Evolutionary conservation across 257 asterid genomes (phyloP).

Genomic region (Nicotiana undulata): DNA sequence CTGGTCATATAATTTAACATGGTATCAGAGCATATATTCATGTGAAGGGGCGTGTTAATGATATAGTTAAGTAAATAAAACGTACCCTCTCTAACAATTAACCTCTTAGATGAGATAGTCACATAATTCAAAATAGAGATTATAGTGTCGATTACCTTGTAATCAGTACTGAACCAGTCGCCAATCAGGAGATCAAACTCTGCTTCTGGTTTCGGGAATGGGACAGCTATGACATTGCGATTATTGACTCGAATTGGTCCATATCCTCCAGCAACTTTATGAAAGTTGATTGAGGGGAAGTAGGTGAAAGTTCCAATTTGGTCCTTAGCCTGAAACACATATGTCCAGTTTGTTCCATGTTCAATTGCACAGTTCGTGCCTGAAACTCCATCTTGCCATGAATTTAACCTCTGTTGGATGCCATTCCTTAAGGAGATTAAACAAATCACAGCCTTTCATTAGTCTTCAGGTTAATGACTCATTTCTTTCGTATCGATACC

Average conservation of each 20-base stretch:
- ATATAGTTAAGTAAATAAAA: neutral
- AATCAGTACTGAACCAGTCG: slow-evolving; percentile 32
- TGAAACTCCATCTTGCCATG: slow-evolving; percentile 75
- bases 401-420: slow-evolving; percentile 58
- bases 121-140: neutral
- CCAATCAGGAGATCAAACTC: slow-evolving; percentile 64
- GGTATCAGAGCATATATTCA: neutral
- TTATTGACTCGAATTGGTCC: slow-evolving; percentile 62
- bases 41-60: neutral
- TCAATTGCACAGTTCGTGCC: slow-evolving; percentile 65
- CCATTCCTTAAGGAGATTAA: slow-evolving; percentile 41
- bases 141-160: slow-evolving; percentile 19
- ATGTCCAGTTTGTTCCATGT: slow-evolving; percentile 58
- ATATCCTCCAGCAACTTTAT: slow-evolving; percentile 58
- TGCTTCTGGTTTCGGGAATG: slow-evolving; percentile 49
- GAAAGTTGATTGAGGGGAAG: slow-evolving; percentile 48
- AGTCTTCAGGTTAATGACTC: neutral
- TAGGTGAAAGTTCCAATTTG: slow-evolving; percentile 58
- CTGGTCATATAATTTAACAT: neutral
- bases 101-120: neutral
- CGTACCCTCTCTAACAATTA: neutral
- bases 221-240: slow-evolving; percentile 36
- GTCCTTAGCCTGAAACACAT: slow-evolving; percentile 43
- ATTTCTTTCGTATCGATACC: neutral
- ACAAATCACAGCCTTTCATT: neutral